phyloP scores from a whole-genome alignment of 2,329 filamentous ascomycete genomes.

The Penicillium digitatum region DNA sequence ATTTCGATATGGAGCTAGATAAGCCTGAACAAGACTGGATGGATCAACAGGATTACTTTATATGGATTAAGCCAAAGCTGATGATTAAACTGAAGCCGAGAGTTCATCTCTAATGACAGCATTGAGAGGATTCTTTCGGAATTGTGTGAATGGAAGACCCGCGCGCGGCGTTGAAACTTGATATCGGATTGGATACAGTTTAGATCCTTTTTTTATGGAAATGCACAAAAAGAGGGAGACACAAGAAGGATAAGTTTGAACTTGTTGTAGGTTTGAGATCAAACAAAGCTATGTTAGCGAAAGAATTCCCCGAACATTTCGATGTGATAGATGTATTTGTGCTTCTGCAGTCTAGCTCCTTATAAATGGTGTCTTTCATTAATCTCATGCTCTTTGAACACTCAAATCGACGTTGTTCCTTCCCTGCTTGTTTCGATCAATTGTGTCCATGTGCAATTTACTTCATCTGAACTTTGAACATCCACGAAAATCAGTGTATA shows the following conservation, averaged over 20 bases:
- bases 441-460: not conserved
- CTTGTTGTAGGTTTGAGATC: not conserved
- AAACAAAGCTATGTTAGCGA: not conserved
- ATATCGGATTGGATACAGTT: not conserved
- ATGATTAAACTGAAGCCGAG: constrained; percentile 11
- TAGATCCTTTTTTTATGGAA: not conserved
- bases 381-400: too few relatives aligned
- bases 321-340: not conserved
- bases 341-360: too few relatives aligned
- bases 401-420: not conserved
- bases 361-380: too few relatives aligned
- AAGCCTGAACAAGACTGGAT: constrained; percentile 9
- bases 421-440: not conserved
- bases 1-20: constrained; percentile 15
- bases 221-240: not conserved
- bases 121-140: not conserved
- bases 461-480: not conserved
- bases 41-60: constrained; percentile 5
- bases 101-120: not conserved
- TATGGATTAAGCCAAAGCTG: constrained; percentile 11
- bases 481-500: not conserved
- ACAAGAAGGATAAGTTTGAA: not conserved
- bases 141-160: not conserved
- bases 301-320: not conserved
- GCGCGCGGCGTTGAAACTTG: too few relatives aligned